phyloP scores from a whole-genome alignment of 495 filamentous ascomycete genomes.

The Apiosordaria backusii region DNA sequence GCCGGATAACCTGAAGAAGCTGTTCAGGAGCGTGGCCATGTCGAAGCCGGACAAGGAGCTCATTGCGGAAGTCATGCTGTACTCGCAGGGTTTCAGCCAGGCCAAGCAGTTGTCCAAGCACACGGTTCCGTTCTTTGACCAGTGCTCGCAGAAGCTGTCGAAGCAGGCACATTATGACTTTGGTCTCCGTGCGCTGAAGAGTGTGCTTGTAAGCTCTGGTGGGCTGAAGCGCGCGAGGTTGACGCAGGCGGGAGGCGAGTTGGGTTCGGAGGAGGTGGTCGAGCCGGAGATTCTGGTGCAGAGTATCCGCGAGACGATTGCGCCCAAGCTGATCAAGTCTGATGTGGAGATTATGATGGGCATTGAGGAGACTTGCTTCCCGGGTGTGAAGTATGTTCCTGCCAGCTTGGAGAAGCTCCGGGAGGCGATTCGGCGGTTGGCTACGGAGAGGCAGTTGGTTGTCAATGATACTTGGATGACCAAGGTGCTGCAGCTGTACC shows the following conservation, averaged over 20 bases:
- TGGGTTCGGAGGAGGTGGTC: conserved; percentile 68
- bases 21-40: conserved; percentile 99
- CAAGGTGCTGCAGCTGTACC: conserved; percentile 92
- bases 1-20: conserved; percentile 97
- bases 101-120: conserved; percentile 90
- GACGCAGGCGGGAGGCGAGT: conserved; percentile 47
- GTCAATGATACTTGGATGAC: conserved; percentile 94
- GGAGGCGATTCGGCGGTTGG: conserved; percentile 75
- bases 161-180: conserved; percentile 99
- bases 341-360: conserved; percentile 85
- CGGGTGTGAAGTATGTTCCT: conserved; percentile 87
- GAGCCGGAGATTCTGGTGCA: conserved; percentile 99
- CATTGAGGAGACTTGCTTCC: conserved; percentile 84
- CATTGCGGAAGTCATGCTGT: conserved; percentile 99
- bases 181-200: conserved; percentile 93
- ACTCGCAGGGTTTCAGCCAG: conserved; percentile 96
- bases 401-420: conserved; percentile 77
- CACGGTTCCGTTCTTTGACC: conserved; percentile 96
- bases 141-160: conserved; percentile 71
- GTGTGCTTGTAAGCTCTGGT: conserved; percentile 94
- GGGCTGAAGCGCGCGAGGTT: conserved; percentile 87
- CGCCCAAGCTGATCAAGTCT: conserved; percentile 86
- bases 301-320: conserved; percentile 96
- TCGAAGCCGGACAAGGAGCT: conserved; percentile 99
- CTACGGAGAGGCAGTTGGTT: conserved; percentile 75